Base-by-base conservation (phyloP, 108 stramenopile species). In the Discostella pseudostelligera region DNA sequence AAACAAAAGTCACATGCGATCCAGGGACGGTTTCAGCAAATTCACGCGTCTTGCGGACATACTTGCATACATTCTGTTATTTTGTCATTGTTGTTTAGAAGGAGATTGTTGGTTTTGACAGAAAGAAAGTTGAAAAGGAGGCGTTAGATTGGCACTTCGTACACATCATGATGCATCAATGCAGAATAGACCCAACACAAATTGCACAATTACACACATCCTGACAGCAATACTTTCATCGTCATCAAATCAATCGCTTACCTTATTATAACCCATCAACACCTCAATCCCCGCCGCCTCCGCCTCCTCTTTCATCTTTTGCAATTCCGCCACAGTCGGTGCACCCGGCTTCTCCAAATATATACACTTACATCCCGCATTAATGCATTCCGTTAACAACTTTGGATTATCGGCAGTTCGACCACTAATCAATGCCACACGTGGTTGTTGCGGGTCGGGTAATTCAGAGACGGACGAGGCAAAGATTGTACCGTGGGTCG, bases 321-420 rank as follows among this genome's bases (percentile, higher is more conserved):
- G 76, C 58, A 91, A 70, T 53, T 93, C 90, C 44, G 9, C 62
- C 36, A 95, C 94, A 54, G 94, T 93, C 19, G 94, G 91, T 22
- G 94, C 94, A 49, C 94, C 94, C 5, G 94, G 90, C 83, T 95
- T 95, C 79, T 95, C 94, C 49, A 95, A 71, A 76, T 89, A 92
- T 66, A 95, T 88, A 69, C 76, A 72, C 63, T 72, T 87, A 72
- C 78, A 74, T 20, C 87, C 87, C 24, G 72, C 57, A 11, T 58
- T 78, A 65, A 95, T 93, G 63, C 81, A 85, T 62, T 95, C 87
- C 17, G 68, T 84, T 59, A 95, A 69, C 64, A 95, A 74, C 25
- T 78, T 68, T n/a, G 94, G 94, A 76, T 95, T 95, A 69, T 92
- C 91, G 39, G 90, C 88, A 12, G 95, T 96, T 32, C 95, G 85